phyloP scores from a whole-genome alignment of 352 stramenopile genomes.

The Phytopythium delawarense region DNA sequence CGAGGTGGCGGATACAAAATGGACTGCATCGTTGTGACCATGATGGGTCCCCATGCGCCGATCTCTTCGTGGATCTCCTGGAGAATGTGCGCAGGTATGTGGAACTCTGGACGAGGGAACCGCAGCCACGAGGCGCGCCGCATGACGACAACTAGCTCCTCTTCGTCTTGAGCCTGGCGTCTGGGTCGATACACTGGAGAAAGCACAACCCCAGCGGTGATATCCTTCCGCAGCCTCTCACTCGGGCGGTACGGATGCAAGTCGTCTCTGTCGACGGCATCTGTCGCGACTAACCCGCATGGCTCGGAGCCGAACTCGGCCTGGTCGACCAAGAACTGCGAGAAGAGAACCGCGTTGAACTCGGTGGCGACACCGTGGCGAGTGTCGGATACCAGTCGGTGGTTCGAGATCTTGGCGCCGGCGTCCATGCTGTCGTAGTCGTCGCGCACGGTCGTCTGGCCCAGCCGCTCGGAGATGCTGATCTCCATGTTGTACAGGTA shows the following conservation, averaged over 20 bases:
- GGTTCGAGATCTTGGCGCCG: conserved; percentile 26
- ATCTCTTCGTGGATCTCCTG: conserved; percentile 2
- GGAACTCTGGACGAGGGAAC: conserved; percentile 18
- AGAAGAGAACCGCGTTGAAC: conserved; percentile 8
- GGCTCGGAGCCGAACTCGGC: conserved; percentile 3
- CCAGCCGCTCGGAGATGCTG: conserved; percentile 28
- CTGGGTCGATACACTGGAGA: conserved; percentile 8
- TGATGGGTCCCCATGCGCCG: neutral
- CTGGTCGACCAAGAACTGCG: conserved; percentile 21
- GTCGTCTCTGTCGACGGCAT: conserved; percentile 41
- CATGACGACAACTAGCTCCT: conserved; percentile 29
- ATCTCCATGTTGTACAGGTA: conserved; percentile 28
- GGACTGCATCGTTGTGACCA: conserved; percentile 4
- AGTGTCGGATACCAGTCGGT: conserved; percentile 34
- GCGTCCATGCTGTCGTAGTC: conserved; percentile 16
- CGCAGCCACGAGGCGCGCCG: conserved; percentile 19
- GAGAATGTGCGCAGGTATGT: neutral
- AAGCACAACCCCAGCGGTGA: conserved; percentile 25
- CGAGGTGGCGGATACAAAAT: neutral
- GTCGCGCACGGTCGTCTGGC: conserved; percentile 28
- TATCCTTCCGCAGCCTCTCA: conserved; percentile 30
- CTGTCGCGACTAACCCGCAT: conserved; percentile 26
- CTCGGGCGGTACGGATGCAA: conserved; percentile 35
- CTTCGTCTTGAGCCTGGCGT: conserved; percentile 2
- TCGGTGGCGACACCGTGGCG: conserved; percentile 16